phyloP scores from a whole-genome alignment of 257 asterid genomes.

The Solanum bulbocastanum region DNA sequence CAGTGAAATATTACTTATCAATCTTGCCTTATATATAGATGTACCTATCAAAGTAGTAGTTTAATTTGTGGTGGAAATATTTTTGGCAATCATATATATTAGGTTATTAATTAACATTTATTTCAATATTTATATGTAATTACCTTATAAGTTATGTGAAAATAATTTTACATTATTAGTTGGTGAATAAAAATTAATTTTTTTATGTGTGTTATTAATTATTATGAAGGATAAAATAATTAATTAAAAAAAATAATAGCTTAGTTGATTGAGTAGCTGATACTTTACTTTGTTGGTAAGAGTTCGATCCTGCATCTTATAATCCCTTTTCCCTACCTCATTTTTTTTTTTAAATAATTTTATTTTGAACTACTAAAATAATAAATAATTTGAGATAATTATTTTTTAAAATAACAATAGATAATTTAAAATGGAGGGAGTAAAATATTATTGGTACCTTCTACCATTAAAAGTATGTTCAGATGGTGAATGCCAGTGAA shows the following conservation, averaged over 20 bases:
- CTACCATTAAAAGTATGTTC: conserved; percentile 64
- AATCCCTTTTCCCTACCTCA: neutral
- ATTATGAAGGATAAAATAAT: neutral
- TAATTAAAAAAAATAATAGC: neutral
- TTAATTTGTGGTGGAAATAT: neutral
- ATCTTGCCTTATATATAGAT: neutral
- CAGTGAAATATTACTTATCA: neutral
- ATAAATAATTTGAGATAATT: neutral
- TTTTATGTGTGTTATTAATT: neutral
- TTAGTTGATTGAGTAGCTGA: neutral
- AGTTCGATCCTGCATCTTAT: neutral
- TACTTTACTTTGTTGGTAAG: too few relatives aligned
- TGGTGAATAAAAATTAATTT: neutral
- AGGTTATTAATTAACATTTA: neutral
- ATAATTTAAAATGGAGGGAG: neutral
- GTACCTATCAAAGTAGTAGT: neutral
- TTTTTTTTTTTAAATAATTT: neutral
- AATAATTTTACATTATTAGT: neutral
- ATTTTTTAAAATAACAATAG: neutral
- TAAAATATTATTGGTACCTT: conserved; percentile 12
- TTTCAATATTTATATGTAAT: neutral
- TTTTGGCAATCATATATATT: neutral
- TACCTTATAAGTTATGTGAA: neutral
- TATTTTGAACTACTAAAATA: neutral
- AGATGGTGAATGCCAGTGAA: conserved; percentile 84